A percentile compares a stretch with the other conserved stretches of the same genome.
Conservation (phyloP, 148 eudicot genomes). For the Camellia granthamiana region DNA sequence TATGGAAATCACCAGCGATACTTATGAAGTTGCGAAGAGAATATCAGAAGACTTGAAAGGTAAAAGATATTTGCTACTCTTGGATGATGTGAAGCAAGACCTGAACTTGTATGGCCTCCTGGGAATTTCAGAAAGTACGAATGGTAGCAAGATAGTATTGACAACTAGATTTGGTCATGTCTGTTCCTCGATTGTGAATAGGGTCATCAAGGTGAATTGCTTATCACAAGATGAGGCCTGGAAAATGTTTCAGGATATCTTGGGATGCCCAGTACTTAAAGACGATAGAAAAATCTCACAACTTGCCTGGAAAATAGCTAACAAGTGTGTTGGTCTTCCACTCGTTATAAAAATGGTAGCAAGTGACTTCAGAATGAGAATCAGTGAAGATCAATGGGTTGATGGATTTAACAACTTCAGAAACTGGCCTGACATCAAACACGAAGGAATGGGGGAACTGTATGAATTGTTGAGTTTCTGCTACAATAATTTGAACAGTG, state of each 20-base stretch:
- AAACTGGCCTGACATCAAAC: constrained; percentile 4
- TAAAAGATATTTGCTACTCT: constrained; percentile 17
- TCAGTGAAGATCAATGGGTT: constrained; percentile 4
- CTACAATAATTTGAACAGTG: constrained; percentile 5
- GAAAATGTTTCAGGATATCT: constrained; percentile 11
- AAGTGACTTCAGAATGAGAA: constrained; percentile 7
- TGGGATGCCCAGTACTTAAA: neutral
- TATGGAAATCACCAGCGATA: neutral
- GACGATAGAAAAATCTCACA: neutral
- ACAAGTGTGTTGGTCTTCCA: constrained; percentile 11
- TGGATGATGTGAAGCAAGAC: constrained; percentile 20
- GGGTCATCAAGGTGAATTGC: neutral
- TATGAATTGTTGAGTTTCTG: constrained; percentile 15
- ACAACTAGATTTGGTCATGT: constrained; percentile 18
- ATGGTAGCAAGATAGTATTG: constrained; percentile 20
- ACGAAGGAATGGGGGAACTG: constrained; percentile 8
- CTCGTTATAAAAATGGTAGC: constrained; percentile 13
- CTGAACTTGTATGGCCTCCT: neutral
- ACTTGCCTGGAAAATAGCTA: neutral
- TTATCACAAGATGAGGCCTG: constrained; percentile 14
- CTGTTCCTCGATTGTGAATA: neutral
- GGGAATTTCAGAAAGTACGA: constrained; percentile 3
- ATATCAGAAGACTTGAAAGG: constrained; percentile 5
- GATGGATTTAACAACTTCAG: constrained; percentile 14
- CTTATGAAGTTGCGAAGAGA: neutral